Evolutionary conservation across 2,329 filamentous ascomycete species (phyloP).

Genomic region (Alternaria rosae): DNA sequence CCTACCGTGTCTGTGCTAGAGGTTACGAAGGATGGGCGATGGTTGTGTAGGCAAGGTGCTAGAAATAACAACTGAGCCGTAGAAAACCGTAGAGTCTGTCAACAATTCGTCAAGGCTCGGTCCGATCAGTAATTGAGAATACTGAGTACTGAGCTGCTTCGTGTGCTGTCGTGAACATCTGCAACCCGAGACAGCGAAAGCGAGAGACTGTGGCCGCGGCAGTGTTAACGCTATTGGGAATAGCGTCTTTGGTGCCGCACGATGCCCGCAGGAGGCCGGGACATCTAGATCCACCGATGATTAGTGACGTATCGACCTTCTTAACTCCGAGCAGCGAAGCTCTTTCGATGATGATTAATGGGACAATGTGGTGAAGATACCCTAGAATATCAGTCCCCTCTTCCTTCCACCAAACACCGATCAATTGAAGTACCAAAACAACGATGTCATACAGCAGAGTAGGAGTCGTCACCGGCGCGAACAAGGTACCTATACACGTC

Average conservation of each 20-base stretch:
- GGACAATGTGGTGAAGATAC: neutral
- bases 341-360: slow-evolving; percentile 8
- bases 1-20: slow-evolving; percentile 58
- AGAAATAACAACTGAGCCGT: neutral
- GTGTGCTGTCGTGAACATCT: neutral
- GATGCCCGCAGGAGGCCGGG: neutral
- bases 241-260: neutral
- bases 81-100: neutral
- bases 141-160: neutral
- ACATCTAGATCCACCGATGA: slow-evolving; percentile 1
- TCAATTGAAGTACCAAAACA: neutral
- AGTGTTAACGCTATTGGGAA: slow-evolving; percentile 6
- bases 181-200: neutral
- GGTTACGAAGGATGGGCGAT: neutral
- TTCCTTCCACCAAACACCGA: neutral
- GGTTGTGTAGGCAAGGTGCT: neutral
- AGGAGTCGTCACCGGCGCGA: slow-evolving; percentile 64
- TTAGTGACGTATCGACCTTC: slow-evolving; percentile 17
- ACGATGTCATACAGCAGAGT: slow-evolving; percentile 49
- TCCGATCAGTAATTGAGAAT: neutral
- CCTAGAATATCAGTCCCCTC: neutral
- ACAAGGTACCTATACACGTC: slow-evolving; percentile 52
- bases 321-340: slow-evolving; percentile 8
- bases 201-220: slow-evolving; percentile 1
- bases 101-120: neutral